Evolutionary conservation across 148 eudicot genomes (phyloP).

Genomic region (Rheum nobile): DNA sequence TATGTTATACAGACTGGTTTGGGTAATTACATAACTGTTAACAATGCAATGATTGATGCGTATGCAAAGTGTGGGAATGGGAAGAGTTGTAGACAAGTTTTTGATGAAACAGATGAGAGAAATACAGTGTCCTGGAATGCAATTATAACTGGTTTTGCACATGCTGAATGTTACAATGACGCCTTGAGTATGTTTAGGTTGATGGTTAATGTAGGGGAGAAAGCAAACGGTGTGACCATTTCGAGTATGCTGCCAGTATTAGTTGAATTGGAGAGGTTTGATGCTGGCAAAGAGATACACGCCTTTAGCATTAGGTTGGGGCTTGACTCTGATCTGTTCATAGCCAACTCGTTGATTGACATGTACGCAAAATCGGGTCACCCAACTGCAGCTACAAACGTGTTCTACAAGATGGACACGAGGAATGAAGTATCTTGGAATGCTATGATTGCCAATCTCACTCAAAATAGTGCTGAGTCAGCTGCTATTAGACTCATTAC

Average conservation of each 20-base stretch:
- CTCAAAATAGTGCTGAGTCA: slow-evolving; percentile 40
- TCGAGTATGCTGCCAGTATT: slow-evolving; percentile 51
- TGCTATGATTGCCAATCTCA: slow-evolving; percentile 52
- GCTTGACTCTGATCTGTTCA: slow-evolving; percentile 45
- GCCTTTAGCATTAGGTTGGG: slow-evolving; percentile 35
- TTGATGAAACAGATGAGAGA: slow-evolving; percentile 33
- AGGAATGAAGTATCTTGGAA: slow-evolving; percentile 66
- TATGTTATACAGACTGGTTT: slow-evolving; percentile 14
- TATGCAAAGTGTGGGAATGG: slow-evolving; percentile 42
- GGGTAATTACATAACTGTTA: slow-evolving; percentile 19
- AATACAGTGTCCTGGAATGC: slow-evolving; percentile 68
- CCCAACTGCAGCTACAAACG: slow-evolving; percentile 25
- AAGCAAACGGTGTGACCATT: slow-evolving; percentile 34
- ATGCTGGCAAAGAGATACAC: slow-evolving; percentile 47
- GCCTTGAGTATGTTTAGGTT: slow-evolving; percentile 36
- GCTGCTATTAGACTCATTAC: slow-evolving; percentile 41
- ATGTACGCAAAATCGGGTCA: slow-evolving; percentile 56
- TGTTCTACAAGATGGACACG: slow-evolving; percentile 28
- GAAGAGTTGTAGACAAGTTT: slow-evolving; percentile 19
- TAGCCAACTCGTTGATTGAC: slow-evolving; percentile 55
- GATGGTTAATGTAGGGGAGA: slow-evolving; percentile 34
- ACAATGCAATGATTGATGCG: slow-evolving; percentile 43
- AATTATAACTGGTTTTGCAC: slow-evolving; percentile 41
- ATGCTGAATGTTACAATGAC: slow-evolving; percentile 16
- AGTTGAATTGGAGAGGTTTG: slow-evolving; percentile 37